These are phyloP conservation scores for Sporopachydermia lactativora DNA, from an alignment of 805 yeast species.

Conservation along the genomic window DNA sequence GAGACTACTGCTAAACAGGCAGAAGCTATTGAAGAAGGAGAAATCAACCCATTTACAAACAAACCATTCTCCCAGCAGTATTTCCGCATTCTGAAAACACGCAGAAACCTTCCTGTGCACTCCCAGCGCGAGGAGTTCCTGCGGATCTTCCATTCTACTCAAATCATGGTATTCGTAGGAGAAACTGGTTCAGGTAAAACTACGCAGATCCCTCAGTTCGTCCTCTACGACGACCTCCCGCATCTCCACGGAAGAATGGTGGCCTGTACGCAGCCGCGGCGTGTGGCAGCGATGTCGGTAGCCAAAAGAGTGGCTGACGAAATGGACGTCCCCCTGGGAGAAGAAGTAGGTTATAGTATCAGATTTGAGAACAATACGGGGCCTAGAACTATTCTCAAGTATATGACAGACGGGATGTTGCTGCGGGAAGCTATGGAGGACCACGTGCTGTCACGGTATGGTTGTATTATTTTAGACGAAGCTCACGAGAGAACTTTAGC, in stretches of 20 bases:
- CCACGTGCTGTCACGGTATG: constrained; percentile 63
- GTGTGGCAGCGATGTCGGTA: constrained; percentile 98
- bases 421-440: constrained; percentile 96
- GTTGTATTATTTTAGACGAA: constrained; percentile 89
- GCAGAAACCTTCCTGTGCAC: constrained; percentile 89
- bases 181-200: constrained; percentile 99
- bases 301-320: constrained; percentile 97
- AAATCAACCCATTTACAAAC: constrained; percentile 72
- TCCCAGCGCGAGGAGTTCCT: constrained; percentile 85
- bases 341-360: constrained; percentile 89
- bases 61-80: constrained; percentile 46
- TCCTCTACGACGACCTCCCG: constrained; percentile 83
- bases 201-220: constrained; percentile 96
- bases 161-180: constrained; percentile 96
- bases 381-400: constrained; percentile 69
- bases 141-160: constrained; percentile 68
- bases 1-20: constrained; percentile 57
- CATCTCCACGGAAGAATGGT: constrained; percentile 72
- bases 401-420: constrained; percentile 99
- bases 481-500: constrained; percentile 97
- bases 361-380: constrained; percentile 88
- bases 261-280: constrained; percentile 92
- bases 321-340: constrained; percentile 86
- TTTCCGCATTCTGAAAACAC: constrained; percentile 57
- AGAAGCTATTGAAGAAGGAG: constrained; percentile 38